Evolutionary conservation across 352 stramenopile species (phyloP).

Genomic region (Globisporangium paroecandrum): DNA sequence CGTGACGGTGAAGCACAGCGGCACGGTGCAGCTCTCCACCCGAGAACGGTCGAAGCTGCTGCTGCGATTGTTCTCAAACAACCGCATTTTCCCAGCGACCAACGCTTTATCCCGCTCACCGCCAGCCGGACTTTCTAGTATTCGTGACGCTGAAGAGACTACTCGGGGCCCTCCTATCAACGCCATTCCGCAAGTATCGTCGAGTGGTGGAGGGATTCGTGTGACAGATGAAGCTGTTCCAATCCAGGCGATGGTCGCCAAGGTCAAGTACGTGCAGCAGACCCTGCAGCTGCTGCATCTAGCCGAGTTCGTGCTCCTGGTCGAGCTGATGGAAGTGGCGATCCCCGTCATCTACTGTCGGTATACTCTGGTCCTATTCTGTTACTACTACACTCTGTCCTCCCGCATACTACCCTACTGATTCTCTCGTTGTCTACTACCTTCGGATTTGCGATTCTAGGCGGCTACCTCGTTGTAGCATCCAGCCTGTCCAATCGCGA

Average conservation of each 20-base stretch:
- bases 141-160: too few species aligned
- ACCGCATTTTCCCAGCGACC: too few species aligned
- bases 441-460: not conserved
- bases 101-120: too few species aligned
- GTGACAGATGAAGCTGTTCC: not conserved
- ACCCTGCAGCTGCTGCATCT: conserved; percentile 22
- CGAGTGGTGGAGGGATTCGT: too few species aligned
- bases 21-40: not conserved
- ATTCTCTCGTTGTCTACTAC: not conserved
- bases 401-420: too few species aligned
- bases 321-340: conserved; percentile 24
- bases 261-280: conserved; percentile 14
- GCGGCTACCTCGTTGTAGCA: conserved; percentile 10
- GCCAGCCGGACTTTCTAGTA: too few species aligned
- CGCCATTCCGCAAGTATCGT: too few species aligned
- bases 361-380: conserved; percentile 15
- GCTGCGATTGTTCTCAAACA: too few species aligned
- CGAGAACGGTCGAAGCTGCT: too few species aligned
- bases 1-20: not conserved
- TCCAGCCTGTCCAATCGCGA: conserved; percentile 24
- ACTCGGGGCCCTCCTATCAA: too few species aligned
- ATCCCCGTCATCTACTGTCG: conserved; percentile 16
- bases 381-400: too few species aligned
- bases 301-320: conserved; percentile 23
- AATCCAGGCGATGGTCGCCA: not conserved